phyloP scores from a whole-genome alignment of 352 stramenopile genomes.

The Globisporangium middletonii region DNA sequence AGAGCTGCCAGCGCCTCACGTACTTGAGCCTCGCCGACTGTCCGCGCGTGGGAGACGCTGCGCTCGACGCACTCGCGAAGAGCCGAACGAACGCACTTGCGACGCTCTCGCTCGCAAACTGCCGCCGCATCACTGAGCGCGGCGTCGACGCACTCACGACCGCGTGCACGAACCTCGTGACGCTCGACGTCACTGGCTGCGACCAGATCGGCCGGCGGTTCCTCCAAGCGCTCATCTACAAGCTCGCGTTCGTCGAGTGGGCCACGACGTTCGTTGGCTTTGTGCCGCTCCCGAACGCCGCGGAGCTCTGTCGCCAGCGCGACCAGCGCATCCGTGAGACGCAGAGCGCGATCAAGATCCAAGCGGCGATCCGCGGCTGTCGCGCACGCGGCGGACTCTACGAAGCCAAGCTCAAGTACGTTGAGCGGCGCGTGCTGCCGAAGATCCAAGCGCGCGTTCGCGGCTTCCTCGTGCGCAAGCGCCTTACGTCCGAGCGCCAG shows the following conservation, averaged over 20 bases:
- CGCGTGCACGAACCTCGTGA: slow-evolving; percentile 68
- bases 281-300: slow-evolving; percentile 75
- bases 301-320: slow-evolving; percentile 57
- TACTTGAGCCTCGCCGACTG: slow-evolving; percentile 81
- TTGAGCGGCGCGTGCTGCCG: slow-evolving; percentile 56
- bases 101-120: slow-evolving; percentile 60
- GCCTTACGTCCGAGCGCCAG: slow-evolving; percentile 24
- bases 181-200: slow-evolving; percentile 83
- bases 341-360: slow-evolving; percentile 60
- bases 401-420: slow-evolving; percentile 60
- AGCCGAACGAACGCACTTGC: slow-evolving; percentile 18
- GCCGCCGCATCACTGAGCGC: slow-evolving; percentile 59
- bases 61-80: slow-evolving; percentile 34
- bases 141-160: slow-evolving; percentile 59
- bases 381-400: slow-evolving; percentile 66
- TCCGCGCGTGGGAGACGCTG: slow-evolving; percentile 64
- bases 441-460: slow-evolving; percentile 76
- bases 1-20: slow-evolving; percentile 42
- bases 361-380: slow-evolving; percentile 77
- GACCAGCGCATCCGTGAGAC: slow-evolving; percentile 41
- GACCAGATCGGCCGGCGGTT: slow-evolving; percentile 62
- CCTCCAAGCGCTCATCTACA: slow-evolving; percentile 58
- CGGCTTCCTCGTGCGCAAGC: slow-evolving; percentile 64
- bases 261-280: slow-evolving; percentile 81
- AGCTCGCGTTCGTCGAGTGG: slow-evolving; percentile 83